Evolutionary conservation across 257 asterid species (phyloP), one percentile per base, ranked within the genome.

Genomic region (Solanum ahanhuiri): DNA sequence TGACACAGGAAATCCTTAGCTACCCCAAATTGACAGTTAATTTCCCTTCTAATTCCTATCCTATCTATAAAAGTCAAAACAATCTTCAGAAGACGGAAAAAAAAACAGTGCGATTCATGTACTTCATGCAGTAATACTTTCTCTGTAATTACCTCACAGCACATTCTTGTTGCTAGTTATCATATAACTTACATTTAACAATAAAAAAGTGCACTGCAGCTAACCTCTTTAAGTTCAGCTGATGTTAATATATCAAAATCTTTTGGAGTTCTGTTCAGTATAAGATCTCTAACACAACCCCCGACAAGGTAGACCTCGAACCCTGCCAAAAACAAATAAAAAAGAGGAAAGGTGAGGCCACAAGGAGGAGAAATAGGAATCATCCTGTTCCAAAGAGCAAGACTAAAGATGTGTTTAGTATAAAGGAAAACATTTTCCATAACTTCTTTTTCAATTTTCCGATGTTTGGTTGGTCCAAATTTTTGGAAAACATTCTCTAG

Each of bases 201-300:
- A 17, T 70, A 8, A 70, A 70, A 14, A 11, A 18, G 14, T 69
- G 14, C 39, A 71, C 4, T 67, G 48, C 45, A 25, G 48, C 41
- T 81, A 82, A 88, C 90, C 90, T 88, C 88, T 70, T 71, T 88
- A 70, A 88, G 90, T 79, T 88, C 90, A 83, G 90, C 90, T 34
- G 90, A 88, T 22, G 90, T 88, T 82, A 88, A 64, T 60, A 88
- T 70, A 75, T 86, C 88, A 64, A 88, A 88, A 83, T 88, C 88
- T 71, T 88, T 86, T 4, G 90, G 90, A 48, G 87, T 88, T 88
- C 64, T 88, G 54, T 88, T 57, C 86, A 88, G 71, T 57, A 88
- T 83, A 83, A 88, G 90, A 83, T 88, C 90, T 81, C 90, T 81
- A 87, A 86, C 90, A 64, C 90, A 88, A 75, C 88, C 90, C 54